Evolutionary conservation across 164 flowering plant species (phyloP).

Genomic region (Hamamelis virginiana): DNA sequence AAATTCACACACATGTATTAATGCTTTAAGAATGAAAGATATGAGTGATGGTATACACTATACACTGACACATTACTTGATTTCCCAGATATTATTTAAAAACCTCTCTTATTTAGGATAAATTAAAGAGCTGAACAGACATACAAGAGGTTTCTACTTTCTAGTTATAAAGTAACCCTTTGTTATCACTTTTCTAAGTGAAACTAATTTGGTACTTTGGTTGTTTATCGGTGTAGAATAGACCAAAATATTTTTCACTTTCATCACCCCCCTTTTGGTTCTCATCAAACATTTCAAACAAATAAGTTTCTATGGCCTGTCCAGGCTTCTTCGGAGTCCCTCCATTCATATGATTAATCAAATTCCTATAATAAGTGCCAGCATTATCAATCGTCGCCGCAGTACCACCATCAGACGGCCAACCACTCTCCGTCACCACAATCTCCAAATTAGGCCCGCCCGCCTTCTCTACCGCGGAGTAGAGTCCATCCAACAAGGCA

Average conservation of each 20-base stretch:
- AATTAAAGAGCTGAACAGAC: too few relatives aligned
- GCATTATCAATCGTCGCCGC: constrained; percentile 28
- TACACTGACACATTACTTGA: too few relatives aligned
- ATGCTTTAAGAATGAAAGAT: too few relatives aligned
- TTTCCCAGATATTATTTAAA: too few relatives aligned
- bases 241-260: constrained; percentile 27
- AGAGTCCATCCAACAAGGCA: constrained; percentile 21
- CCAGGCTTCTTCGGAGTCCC: too few relatives aligned
- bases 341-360: too few relatives aligned
- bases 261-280: constrained; percentile 16
- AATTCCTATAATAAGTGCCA: constrained; percentile 26
- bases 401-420: constrained; percentile 32
- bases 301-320: constrained; percentile 28
- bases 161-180: too few relatives aligned
- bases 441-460: constrained; percentile 21
- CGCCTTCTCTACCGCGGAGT: constrained; percentile 24
- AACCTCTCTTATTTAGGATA: too few relatives aligned
- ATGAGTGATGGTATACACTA: too few relatives aligned
- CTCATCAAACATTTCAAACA: constrained; percentile 48
- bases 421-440: constrained; percentile 39
- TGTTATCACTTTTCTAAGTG: too few relatives aligned
- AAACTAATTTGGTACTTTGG: constrained; percentile 22
- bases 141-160: too few relatives aligned
- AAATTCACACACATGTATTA: too few relatives aligned
- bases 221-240: constrained; percentile 18